Evolutionary conservation across 352 stramenopile genomes (phyloP), one percentile per base, ranked within the genome.

Genomic region (Phytophthora crassamura): DNA sequence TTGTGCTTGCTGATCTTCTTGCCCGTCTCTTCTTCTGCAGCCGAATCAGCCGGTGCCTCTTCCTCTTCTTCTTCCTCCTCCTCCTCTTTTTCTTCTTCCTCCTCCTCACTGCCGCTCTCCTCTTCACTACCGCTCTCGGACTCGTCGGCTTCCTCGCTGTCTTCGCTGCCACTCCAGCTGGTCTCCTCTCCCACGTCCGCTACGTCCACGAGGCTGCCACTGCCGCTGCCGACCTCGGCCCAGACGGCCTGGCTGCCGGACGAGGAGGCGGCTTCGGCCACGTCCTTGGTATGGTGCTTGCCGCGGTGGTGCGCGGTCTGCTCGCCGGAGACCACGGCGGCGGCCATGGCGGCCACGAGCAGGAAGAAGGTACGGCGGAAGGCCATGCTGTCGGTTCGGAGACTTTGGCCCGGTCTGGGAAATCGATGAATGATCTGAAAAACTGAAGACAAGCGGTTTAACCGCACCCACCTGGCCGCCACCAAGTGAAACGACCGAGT

Each of bases 331-430:
- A 56, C 56, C 7, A 75, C 64, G 41, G 51, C 59, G 25, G 59
- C 67, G 2, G 52, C 63, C 33, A 80, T 39, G 39, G 72, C 64
- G 28, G 64, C 59, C 34, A 72, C 53, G 18, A 80, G 43, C 28
- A 77, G 18, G 59, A 72, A 69, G 33, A 77, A 77, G 32, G 18
- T 64, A 41, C 47, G 58, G 28, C 72, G 64, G 58, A 69, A 75
- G 30, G 58, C 62, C 67, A 79, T 79, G 6, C 3, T 58, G 20
- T n/a, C 38, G 11, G 20, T 30, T 43, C 14, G 50, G 45, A 38
- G 39, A 36, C 30, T 22, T 53, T 11, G 7, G 59, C 11, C 25
- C 41, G 33, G 1, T 2, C 40, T 16, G 63, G 59, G 36, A 72
- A 76, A 69, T 69, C 30, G 25, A 25, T 16, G 53, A 73, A 72